Evolutionary conservation across 108 stramenopile genomes (phyloP).

Genomic region (Nitzschia sp.): DNA sequence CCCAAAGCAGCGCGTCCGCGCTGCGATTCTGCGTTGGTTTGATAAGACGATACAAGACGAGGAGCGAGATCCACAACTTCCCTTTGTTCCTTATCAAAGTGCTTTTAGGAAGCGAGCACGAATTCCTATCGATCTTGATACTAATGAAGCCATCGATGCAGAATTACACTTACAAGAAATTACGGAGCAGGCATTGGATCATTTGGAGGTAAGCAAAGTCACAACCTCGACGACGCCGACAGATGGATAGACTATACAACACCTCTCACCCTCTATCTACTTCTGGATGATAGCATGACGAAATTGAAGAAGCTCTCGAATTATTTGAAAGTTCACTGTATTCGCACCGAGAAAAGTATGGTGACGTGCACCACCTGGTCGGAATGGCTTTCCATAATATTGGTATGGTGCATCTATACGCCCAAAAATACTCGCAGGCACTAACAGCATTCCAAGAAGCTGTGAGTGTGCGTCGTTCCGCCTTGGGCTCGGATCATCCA

Average conservation of each 20-base stretch:
- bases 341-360: conserved; percentile 62
- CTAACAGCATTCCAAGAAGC: conserved; percentile 50
- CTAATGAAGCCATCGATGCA: conserved; percentile 17
- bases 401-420: conserved; percentile 59
- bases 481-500: conserved; percentile 52
- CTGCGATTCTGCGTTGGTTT: conserved; percentile 21
- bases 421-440: conserved; percentile 46
- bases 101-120: neutral
- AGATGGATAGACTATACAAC: too few species aligned
- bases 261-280: too few species aligned
- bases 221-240: too few species aligned
- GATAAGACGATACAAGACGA: conserved; percentile 8
- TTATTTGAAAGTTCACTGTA: conserved; percentile 69
- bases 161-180: conserved; percentile 22
- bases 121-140: conserved; percentile 20
- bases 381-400: conserved; percentile 78
- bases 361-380: conserved; percentile 50
- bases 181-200: conserved; percentile 16
- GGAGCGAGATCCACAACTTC: conserved; percentile 4
- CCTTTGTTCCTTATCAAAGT: conserved; percentile 7
- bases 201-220: conserved; percentile 13
- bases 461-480: conserved; percentile 42
- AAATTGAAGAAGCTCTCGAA: conserved; percentile 55
- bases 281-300: conserved; percentile 26
- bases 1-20: conserved; percentile 24